Conservation (phyloP, 2,329 filamentous ascomycete genomes). For the Penicillium decumbens region DNA sequence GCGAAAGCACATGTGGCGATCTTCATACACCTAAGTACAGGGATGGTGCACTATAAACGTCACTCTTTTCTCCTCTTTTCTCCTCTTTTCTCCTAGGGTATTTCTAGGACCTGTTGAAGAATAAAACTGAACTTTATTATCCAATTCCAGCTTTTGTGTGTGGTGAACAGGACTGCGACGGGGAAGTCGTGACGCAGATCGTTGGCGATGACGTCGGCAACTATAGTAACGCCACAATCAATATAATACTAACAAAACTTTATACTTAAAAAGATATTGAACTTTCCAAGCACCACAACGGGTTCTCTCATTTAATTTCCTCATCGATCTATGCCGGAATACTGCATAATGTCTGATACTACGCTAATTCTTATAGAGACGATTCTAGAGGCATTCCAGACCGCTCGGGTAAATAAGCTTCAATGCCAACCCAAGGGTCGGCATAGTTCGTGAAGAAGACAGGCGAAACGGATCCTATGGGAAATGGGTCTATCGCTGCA, state of each 20-base stretch:
- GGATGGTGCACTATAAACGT: too few relatives aligned
- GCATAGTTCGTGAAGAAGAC: background rate
- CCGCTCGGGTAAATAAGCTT: background rate
- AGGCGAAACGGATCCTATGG: background rate
- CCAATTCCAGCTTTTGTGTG: background rate
- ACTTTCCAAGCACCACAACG: background rate
- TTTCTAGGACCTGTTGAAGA: background rate
- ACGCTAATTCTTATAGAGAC: background rate
- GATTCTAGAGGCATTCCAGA: background rate
- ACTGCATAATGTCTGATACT: background rate
- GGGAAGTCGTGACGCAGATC: background rate
- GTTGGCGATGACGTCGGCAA: background rate
- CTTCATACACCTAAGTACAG: background rate
- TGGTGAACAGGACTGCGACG: background rate
- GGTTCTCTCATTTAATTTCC: background rate
- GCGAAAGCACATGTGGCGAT: background rate
- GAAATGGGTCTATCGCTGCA: background rate
- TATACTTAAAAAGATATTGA: background rate
- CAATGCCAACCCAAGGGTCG: background rate
- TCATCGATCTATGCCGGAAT: background rate
- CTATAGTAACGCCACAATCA: background rate
- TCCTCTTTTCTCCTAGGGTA: background rate
- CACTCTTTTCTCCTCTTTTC: background rate
- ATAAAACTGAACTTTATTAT: background rate
- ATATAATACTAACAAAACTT: background rate